Evolutionary conservation across 1,284 basidiomycete species (phyloP), one percentile per base, ranked within the genome.

Genomic region (Malassezia psittaci): DNA sequence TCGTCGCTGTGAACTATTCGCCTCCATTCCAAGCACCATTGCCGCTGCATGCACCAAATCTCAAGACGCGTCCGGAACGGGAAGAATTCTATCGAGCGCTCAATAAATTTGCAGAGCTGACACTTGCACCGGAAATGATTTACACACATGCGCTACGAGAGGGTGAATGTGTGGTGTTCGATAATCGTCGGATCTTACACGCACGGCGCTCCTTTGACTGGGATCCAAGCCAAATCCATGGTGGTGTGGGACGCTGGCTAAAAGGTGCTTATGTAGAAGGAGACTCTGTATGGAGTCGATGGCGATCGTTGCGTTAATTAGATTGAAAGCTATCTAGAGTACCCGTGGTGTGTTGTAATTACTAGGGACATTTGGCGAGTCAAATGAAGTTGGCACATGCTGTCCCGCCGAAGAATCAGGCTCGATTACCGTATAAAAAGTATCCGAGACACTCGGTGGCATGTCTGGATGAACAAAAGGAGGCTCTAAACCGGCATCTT

Each of bases 151-250:
- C 81, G 51, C 77, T 96, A 52, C 73, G 78, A 35, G 88, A 90
- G 73, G 89, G 90, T 41, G 89, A 96, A 63, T 84, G 85, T 16
- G 90, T 89, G 34, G 64, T 93, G 12, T 98, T 98, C 66, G 90
- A 96, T 74, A 98, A 96, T 68, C 79, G 90, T 19, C 79, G 93
- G n/a, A 84, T 94, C 2, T 76, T 96, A 55, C 93, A 98, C 72
- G 88, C 88, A 0, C 78, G 93, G 10, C 87, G 83, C 1, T 85
- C 84, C 2, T 98, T 96, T 74, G 69, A 75, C 43, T 68, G 75
- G 55, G 70, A 76, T 38, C 81, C 83, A 51, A 66, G 61, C 39
- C 59, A 64, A 41, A 54, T 38, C 15, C 16, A 15, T 11, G 55
- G 70, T 60, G 49, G 72, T 63, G 33, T 70, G 65, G 18, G 69